Base-by-base conservation (phyloP, 371 early-diverging fungal genomes). In the Lichtheimia corymbifera region DNA sequence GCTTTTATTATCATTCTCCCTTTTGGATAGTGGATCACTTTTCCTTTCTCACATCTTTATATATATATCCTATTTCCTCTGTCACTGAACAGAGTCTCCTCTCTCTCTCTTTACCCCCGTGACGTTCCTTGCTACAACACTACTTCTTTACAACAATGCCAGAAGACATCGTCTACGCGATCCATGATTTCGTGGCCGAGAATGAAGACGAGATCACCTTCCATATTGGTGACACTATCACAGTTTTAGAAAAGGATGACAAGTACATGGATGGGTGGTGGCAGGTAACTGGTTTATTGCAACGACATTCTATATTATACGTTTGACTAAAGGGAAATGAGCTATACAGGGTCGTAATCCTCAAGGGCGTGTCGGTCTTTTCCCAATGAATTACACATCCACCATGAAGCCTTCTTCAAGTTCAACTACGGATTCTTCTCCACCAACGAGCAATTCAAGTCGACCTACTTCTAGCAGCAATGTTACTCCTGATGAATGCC, bases 241-340 rank as follows among this genome's bases (percentile, higher is more conserved):
- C 85, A 11, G 91, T 93, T 2, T 63, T 92, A 24, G 91, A 92
- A 65, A 84, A 82, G 63, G 94, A 93, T 66, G 92, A 91, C 43
- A 77, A 85, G 52, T 92, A 86, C 67, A 76, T 80, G n/a, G 94
- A 93, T 69, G 93, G 93, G 17, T 93, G 94, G 94, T 93, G 91
- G 91, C 85, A 88, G 87, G 91, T 88, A 84, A 75, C 12, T 50
- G 18, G 35, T 11, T 35, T 35, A 35, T 35, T 35, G 28, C 9
- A 9, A 35, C 9, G 35, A 6, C 28, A 5, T 17, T 13, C 13
- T 25, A 43, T 43, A 28, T 53, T 43, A 35, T 11, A 17, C n/a
- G 14, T 6, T 49, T 47, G 35, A 35, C 35, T 35, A 35, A 35
- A 35, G 35, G 4, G 7, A 7, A 28, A 12, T 47, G 5, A 15